Base-by-base conservation (phyloP, 768 basidiomycete genomes). In the Kwoniella newhampshirensis region DNA sequence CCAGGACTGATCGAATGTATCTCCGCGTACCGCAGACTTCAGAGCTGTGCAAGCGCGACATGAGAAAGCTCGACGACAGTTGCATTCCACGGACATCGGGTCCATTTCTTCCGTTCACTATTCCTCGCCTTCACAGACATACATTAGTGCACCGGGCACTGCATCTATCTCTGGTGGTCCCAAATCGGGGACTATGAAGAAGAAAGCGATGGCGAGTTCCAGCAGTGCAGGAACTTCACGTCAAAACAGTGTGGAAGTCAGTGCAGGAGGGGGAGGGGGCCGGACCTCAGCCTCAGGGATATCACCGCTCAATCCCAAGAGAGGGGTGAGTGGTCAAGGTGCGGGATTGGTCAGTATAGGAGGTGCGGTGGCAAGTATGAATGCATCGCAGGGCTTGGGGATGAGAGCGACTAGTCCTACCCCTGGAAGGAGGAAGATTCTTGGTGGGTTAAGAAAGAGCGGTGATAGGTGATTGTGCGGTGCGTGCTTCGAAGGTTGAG, bases 21-120 rank as follows among this genome's bases (percentile, higher is more conserved):
- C 7, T 48, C 12, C n/a, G 18, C 12, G 17, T 23, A 36, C 43
- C n/a, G 17, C 45, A 73, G 72, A 99, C 75, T 99, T 99, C 80
- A 86, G 93, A 17, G 79, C 83, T 0, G 85, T 96, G 1, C 96
- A 99, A 76, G 81, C 82, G 30, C 87, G 86, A 66, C 93, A 98
- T 71, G 93, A 98, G 78, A 93, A 92, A 72, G 84, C 91, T 3
- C 84, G 92, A 26, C 81, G 93, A 35, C 86, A 85, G 62, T 78
- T 87, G 6, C 87, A 91, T 53, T 79, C 60, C 2, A 50, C 45
- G 7, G 68, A 76, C 23, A 40, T 59, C 13, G 55, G 60, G 2
- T 63, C 73, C 1, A 54, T 57, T 13, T 68, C 67, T 1, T 62
- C 63, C 1, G 52, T 65, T 17, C 71, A 74, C 54, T 75, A 64